phyloP scores from a whole-genome alignment of 1,284 basidiomycete genomes.

The Inonotus hispidus region DNA sequence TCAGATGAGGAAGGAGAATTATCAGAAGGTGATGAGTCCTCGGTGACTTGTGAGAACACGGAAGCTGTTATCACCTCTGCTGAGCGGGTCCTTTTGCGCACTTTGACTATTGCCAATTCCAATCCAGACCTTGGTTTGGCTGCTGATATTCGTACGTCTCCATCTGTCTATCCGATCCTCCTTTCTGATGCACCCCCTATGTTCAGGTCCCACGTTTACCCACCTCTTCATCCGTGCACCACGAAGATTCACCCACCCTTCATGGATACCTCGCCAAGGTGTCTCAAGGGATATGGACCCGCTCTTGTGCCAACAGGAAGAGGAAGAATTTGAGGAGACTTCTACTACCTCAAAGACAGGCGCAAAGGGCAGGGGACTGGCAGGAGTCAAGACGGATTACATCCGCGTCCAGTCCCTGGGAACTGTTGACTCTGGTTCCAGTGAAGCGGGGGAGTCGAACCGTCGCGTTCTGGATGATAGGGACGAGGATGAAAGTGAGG shows the following conservation, averaged over 20 bases:
- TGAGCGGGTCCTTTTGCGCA: constrained; percentile 56
- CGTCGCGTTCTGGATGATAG: constrained; percentile 14
- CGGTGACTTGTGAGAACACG: neutral
- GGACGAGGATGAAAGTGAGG: constrained; percentile 1
- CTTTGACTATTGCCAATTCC: constrained; percentile 48
- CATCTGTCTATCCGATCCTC: neutral
- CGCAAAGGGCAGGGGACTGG: constrained; percentile 14
- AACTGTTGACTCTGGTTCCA: neutral
- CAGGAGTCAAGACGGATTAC: constrained; percentile 46
- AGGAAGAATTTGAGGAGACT: constrained; percentile 25
- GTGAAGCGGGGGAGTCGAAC: neutral
- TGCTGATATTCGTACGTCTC: constrained; percentile 50
- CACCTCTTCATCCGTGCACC: constrained; percentile 69
- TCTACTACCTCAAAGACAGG: no score
- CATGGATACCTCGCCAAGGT: constrained; percentile 70
- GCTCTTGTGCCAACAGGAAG: constrained; percentile 33
- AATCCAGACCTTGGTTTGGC: constrained; percentile 55
- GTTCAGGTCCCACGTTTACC: constrained; percentile 58
- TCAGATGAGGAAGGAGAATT: constrained; percentile 21
- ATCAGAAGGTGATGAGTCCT: constrained; percentile 17
- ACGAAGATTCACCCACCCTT: constrained; percentile 60
- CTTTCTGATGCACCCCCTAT: neutral
- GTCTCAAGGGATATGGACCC: constrained; percentile 36
- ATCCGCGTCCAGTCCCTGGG: constrained; percentile 43
- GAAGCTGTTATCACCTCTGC: constrained; percentile 31